phyloP scores from a whole-genome alignment of 2,329 filamentous ascomycete species.

The Aspergillus sp. region DNA sequence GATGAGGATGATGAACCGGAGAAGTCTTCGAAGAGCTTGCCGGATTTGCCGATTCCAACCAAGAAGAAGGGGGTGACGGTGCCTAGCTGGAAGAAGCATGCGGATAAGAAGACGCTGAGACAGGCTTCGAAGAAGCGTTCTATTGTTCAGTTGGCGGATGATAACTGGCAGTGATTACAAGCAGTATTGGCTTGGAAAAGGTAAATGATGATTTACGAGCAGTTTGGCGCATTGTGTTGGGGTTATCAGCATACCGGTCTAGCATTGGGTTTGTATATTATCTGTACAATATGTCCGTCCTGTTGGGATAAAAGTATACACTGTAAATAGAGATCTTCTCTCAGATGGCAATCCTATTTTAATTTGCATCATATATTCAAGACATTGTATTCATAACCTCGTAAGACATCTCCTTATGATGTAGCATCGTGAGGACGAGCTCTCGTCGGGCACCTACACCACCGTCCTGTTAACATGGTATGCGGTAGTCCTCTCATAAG shows the following conservation, averaged over 20 bases:
- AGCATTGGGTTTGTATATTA: neutral
- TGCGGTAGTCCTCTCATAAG: too few relatives aligned
- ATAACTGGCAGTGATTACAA: neutral
- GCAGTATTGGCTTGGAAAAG: neutral
- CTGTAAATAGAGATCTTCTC: neutral
- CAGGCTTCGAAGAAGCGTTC: constrained; percentile 35
- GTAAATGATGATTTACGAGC: neutral
- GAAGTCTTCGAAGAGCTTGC: constrained; percentile 3
- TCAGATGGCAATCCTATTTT: neutral
- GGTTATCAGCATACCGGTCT: neutral
- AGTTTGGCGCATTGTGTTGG: neutral
- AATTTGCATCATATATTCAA: neutral
- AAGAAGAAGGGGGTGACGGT: constrained; percentile 30
- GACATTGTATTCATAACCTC: too few relatives aligned
- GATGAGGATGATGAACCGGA: constrained; percentile 16
- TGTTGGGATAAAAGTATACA: neutral
- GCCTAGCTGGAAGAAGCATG: constrained; percentile 39
- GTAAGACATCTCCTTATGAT: too few relatives aligned
- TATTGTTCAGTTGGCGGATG: neutral
- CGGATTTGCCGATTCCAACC: constrained; percentile 11
- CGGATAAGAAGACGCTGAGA: constrained; percentile 37
- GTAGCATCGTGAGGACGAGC: too few relatives aligned
- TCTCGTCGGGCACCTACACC: too few relatives aligned
- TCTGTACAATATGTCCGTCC: neutral
- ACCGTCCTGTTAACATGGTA: too few relatives aligned